These are phyloP conservation scores for Spinacia oleracea DNA, from an alignment of 179 eudicot genomes.

Conservation along the genomic window DNA sequence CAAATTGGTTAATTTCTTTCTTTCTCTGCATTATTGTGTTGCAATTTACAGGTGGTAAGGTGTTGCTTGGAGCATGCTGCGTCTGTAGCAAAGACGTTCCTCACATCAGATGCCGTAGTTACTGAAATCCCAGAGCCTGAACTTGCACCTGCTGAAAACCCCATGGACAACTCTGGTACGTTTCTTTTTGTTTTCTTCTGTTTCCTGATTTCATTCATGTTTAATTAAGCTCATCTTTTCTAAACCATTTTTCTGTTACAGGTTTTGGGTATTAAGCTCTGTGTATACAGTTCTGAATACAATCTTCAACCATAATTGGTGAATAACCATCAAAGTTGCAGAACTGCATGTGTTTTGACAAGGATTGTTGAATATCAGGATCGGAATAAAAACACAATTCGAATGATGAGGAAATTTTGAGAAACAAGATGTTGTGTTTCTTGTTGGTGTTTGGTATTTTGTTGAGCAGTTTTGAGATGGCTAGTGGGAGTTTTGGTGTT, in stretches of 20 bases:
- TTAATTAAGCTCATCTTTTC: neutral
- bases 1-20: neutral
- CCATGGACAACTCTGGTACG: slow-evolving; percentile 91
- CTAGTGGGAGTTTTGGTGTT: neutral
- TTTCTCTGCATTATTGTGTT: neutral
- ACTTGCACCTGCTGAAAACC: slow-evolving; percentile 54
- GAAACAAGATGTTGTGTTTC: too few relatives aligned
- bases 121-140: slow-evolving; percentile 96
- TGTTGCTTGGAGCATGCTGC: slow-evolving; percentile 97
- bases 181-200: neutral
- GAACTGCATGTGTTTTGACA: neutral
- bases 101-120: slow-evolving; percentile 96
- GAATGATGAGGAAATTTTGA: neutral
- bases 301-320: neutral
- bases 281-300: neutral
- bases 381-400: neutral
- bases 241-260: neutral
- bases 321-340: neutral
- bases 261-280: slow-evolving; percentile 5
- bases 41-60: slow-evolving; percentile 74
- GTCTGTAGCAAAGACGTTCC: slow-evolving; percentile 91
- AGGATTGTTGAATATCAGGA: neutral
- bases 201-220: neutral
- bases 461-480: neutral
- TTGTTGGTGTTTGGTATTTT: neutral